phyloP scores from a whole-genome alignment of 2,329 filamentous ascomycete species.

The Talaromyces amestolkiae region DNA sequence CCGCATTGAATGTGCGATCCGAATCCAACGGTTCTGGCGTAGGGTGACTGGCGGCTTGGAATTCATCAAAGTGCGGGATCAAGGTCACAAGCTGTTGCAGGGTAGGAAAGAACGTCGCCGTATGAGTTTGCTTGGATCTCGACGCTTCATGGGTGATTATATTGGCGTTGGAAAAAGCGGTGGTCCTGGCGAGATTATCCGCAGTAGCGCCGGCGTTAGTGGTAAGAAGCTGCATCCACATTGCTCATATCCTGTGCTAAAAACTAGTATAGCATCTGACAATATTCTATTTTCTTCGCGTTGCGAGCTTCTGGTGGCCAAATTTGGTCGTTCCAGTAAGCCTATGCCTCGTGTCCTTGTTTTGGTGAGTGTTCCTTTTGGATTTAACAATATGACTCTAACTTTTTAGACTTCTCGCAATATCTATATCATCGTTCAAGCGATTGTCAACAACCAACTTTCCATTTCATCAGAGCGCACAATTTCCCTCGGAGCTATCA shows the following conservation, averaged over 20 bases:
- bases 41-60: conserved; percentile 88
- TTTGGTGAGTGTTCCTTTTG: conserved; percentile 48
- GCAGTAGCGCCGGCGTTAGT: conserved; percentile 68
- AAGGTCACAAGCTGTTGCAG: conserved; percentile 77
- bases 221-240: conserved; percentile 45
- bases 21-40: conserved; percentile 94
- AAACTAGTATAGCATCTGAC: conserved; percentile 51
- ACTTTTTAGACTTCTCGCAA: conserved; percentile 66
- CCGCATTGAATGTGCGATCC: conserved; percentile 83
- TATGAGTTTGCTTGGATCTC: conserved; percentile 86
- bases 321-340: conserved; percentile 95
- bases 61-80: conserved; percentile 81
- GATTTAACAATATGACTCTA: conserved; percentile 17
- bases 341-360: conserved; percentile 80
- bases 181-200: conserved; percentile 78
- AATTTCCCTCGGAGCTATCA: conserved; percentile 81
- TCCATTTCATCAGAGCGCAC: conserved; percentile 78
- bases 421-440: conserved; percentile 85
- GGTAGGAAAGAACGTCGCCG: conserved; percentile 86
- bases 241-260: neutral
- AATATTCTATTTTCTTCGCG: conserved; percentile 84
- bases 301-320: conserved; percentile 84
- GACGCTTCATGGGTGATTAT: conserved; percentile 93
- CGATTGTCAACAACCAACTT: conserved; percentile 75
- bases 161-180: conserved; percentile 77